Conservation (phyloP, 2,329 filamentous ascomycete species). For the Hansfordia pulvinata region DNA sequence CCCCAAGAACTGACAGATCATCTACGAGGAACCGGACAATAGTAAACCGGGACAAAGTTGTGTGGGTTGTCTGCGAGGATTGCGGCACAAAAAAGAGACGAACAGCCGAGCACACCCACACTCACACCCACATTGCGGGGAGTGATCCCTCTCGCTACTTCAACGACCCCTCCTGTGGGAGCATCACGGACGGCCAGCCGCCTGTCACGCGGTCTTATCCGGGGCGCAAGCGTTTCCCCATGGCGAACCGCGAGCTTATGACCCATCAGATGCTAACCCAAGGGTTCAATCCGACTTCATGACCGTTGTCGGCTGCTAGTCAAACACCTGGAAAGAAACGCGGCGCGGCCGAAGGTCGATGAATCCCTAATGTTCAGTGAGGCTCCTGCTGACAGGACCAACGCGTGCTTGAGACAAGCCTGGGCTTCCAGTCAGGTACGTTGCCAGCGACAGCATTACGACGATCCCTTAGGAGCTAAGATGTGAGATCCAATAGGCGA, state of each 20-base stretch:
- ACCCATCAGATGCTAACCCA: constrained; percentile 17
- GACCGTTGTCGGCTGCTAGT: constrained; percentile 2
- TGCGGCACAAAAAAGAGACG: constrained; percentile 15
- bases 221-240: constrained; percentile 13
- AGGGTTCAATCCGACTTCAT: constrained; percentile 14
- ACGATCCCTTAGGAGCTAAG: too few species aligned
- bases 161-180: constrained; percentile 11
- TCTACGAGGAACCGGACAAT: constrained; percentile 9
- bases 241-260: constrained; percentile 15
- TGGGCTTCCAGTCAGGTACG: too few species aligned
- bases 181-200: neutral
- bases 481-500: too few species aligned
- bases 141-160: constrained; percentile 18
- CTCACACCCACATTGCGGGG: constrained; percentile 1
- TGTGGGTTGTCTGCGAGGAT: constrained; percentile 19
- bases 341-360: too few species aligned
- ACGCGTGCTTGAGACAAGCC: too few species aligned
- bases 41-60: constrained; percentile 12
- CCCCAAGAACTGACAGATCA: constrained; percentile 9
- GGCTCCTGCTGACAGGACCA: too few species aligned
- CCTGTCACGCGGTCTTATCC: constrained; percentile 8
- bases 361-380: too few species aligned
- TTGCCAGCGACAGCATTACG: too few species aligned
- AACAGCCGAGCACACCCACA: constrained; percentile 1
- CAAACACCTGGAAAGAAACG: neutral